Conservation (phyloP, 176 grass and related monocot species). For the Hordeum vulgare region MorexV3_pseudomolecules_assembly NC_058518.1:288496625-288497124, state of each 20-base stretch:
- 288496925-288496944: constrained; percentile 80
- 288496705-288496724: neutral
- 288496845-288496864: neutral
- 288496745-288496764: neutral
- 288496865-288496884: neutral
- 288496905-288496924: neutral
- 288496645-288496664: neutral
- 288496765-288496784: neutral
- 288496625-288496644: neutral
- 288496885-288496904: neutral
- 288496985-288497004: constrained; percentile 97
- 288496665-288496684: neutral
- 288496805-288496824: neutral
- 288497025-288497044: constrained; percentile 96
- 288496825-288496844: neutral
- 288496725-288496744: neutral
- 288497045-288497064: constrained; percentile 94
- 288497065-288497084: neutral
- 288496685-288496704: neutral
- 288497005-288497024: constrained; percentile 86
- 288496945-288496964: constrained; percentile 84
- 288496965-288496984: constrained; percentile 76
- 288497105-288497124: neutral
- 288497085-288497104: neutral
- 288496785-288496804: neutral